A percentile compares a stretch with the other conserved stretches of the same genome.
Evolutionary conservation across 306 rosid genomes (phyloP).

Genomic region (Begonia peltatifolia): DNA sequence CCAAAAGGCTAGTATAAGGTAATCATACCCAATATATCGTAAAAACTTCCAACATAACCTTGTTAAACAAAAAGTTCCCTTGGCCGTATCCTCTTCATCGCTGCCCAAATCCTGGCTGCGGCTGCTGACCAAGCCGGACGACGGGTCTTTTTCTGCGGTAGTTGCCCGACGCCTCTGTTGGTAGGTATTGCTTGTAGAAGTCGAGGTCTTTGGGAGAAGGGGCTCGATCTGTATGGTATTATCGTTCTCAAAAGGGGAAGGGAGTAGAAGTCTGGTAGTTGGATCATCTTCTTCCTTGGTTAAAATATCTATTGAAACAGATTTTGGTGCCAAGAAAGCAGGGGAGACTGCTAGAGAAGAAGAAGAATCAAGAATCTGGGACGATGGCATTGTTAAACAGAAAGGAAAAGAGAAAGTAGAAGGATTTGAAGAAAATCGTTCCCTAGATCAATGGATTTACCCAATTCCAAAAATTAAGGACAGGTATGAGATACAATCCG

Average conservation of each 20-base stretch:
- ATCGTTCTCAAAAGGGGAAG: constrained; percentile 24
- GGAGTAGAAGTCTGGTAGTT: constrained; percentile 23
- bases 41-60: constrained; percentile 53
- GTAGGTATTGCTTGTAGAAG: background rate
- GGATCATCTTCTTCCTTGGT: constrained; percentile 27
- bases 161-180: constrained; percentile 18
- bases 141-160: constrained; percentile 44
- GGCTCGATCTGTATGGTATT: constrained; percentile 21
- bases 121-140: constrained; percentile 9
- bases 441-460: too few relatives aligned
- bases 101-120: constrained; percentile 11
- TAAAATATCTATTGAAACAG: constrained; percentile 11
- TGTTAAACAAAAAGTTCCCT: constrained; percentile 43
- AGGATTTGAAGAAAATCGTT: too few relatives aligned
- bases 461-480: too few relatives aligned
- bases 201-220: constrained; percentile 29
- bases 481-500: too few relatives aligned
- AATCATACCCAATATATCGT: constrained; percentile 56
- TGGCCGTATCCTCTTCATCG: constrained; percentile 40
- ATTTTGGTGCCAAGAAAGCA: background rate
- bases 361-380: constrained; percentile 12
- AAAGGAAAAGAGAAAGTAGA: background rate
- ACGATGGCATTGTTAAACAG: constrained; percentile 52
- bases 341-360: constrained; percentile 3
- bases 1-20: background rate